A percentile compares a stretch with the other conserved stretches of the same genome.
These are phyloP conservation scores for Skeletonema menzelii DNA, from an alignment of 108 stramenopile species.

Conservation along the genomic window DNA sequence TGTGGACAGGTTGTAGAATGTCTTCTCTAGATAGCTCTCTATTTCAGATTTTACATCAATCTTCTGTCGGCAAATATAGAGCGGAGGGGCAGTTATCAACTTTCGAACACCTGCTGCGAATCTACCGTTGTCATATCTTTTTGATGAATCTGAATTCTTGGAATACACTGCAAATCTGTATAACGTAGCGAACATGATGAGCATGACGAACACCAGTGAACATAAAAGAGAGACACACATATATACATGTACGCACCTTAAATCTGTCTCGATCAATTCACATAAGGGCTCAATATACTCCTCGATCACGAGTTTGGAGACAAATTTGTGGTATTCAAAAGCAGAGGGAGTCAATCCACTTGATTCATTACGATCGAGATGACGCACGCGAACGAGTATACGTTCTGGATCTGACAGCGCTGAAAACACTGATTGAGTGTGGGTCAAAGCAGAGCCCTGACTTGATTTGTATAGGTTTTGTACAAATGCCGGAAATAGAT, in stretches of 20 bases:
- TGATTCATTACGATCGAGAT: constrained; percentile 3
- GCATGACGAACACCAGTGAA: background rate
- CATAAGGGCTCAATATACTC: constrained; percentile 36
- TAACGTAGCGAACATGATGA: background rate
- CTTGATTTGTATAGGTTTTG: constrained; percentile 22
- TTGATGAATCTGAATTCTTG: constrained; percentile 1
- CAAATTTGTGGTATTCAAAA: constrained; percentile 18
- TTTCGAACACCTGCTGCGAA: constrained; percentile 17
- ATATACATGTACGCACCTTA: constrained; percentile 18
- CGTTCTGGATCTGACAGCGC: constrained; percentile 45
- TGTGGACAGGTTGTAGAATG: constrained; percentile 66
- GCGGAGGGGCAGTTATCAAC: constrained; percentile 12
- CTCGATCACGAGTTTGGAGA: constrained; percentile 19
- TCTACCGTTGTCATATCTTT: background rate
- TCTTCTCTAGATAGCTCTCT: constrained; percentile 39
- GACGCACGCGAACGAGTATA: constrained; percentile 20
- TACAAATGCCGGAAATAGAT: constrained; percentile 36
- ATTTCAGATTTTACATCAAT: constrained; percentile 41
- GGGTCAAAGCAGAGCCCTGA: constrained; percentile 12
- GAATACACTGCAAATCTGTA: constrained; percentile 29
- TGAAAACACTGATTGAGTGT: constrained; percentile 28
- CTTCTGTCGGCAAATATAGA: constrained; percentile 26
- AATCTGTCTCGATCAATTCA: constrained; percentile 34
- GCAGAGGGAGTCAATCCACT: constrained; percentile 7
- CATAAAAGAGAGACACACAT: background rate